These are phyloP conservation scores for Phaeosphaeriaceae sp. DNA, from an alignment of 2,329 filamentous ascomycete species.

Conservation along the genomic window DNA sequence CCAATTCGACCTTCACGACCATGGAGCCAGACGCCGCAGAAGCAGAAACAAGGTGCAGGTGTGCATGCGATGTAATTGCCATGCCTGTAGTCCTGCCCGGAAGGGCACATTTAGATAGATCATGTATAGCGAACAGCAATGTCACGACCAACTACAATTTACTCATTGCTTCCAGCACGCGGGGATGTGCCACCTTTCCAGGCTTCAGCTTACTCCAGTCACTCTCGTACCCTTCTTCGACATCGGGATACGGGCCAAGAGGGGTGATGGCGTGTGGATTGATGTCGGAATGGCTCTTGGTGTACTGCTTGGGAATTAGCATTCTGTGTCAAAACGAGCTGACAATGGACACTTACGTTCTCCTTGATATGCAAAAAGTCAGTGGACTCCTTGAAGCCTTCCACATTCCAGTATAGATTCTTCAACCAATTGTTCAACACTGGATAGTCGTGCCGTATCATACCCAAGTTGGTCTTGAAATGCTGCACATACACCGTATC, in stretches of 20 bases:
- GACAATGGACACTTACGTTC: constrained; percentile 53
- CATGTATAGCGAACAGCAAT: constrained; percentile 6
- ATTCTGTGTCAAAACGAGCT: neutral
- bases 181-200: constrained; percentile 56
- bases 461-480: constrained; percentile 71
- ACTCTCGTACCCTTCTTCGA: constrained; percentile 60
- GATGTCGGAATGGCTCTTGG: constrained; percentile 66
- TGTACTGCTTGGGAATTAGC: constrained; percentile 49
- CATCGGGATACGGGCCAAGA: constrained; percentile 65
- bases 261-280: constrained; percentile 70
- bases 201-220: constrained; percentile 58
- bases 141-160: constrained; percentile 25
- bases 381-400: constrained; percentile 64
- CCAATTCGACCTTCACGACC: constrained; percentile 33
- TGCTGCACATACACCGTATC: constrained; percentile 70
- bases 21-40: constrained; percentile 34
- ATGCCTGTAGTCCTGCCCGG: neutral
- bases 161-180: constrained; percentile 37
- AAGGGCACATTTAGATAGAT: constrained; percentile 2
- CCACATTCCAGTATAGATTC: constrained; percentile 64
- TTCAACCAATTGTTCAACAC: constrained; percentile 67
- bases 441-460: constrained; percentile 66
- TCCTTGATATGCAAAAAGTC: constrained; percentile 74
- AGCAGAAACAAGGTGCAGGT: neutral
- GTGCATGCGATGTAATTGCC: neutral